phyloP scores from a whole-genome alignment of 2,329 filamentous ascomycete species.

The Rasamsonia emersonii region DNA sequence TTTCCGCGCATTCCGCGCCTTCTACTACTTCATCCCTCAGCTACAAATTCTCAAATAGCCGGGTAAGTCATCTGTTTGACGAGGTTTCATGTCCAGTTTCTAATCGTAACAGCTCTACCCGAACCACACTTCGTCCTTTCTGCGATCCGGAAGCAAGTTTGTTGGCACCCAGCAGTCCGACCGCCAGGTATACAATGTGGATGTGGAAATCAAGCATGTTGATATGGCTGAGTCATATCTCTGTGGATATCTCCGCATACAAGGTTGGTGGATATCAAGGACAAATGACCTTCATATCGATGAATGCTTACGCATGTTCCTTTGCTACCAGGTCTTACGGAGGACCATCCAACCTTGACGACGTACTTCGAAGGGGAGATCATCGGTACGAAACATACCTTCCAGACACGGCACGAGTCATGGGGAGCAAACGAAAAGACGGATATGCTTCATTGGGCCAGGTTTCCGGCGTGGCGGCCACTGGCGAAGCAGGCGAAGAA shows the following conservation, averaged over 20 bases:
- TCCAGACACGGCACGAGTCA: conserved; percentile 75
- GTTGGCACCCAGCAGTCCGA: conserved; percentile 88
- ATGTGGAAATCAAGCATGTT: conserved; percentile 94
- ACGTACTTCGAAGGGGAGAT: conserved; percentile 99
- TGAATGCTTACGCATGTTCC: too few species aligned
- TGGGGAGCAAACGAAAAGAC: conserved; percentile 92
- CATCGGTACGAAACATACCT: conserved; percentile 90
- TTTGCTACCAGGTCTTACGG: conserved; percentile 67
- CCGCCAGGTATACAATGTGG: conserved; percentile 84
- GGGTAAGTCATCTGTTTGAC: conserved; percentile 35
- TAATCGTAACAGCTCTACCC: conserved; percentile 53
- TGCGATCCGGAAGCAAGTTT: conserved; percentile 82
- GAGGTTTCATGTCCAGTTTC: not conserved
- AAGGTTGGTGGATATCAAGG: conserved; percentile 51
- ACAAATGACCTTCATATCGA: not conserved
- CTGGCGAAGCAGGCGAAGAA: conserved; percentile 56
- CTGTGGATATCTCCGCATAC: conserved; percentile 89
- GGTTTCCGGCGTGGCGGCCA: conserved; percentile 79
- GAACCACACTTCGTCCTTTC: conserved; percentile 72
- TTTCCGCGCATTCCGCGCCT: conserved; percentile 15
- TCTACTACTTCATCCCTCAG: conserved; percentile 40
- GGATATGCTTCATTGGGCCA: conserved; percentile 85
- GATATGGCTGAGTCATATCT: conserved; percentile 90
- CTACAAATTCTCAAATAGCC: conserved; percentile 47
- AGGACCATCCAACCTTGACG: conserved; percentile 93